Conservation (phyloP, 108 stramenopile species). For the Asterionellopsis glacialis region DNA sequence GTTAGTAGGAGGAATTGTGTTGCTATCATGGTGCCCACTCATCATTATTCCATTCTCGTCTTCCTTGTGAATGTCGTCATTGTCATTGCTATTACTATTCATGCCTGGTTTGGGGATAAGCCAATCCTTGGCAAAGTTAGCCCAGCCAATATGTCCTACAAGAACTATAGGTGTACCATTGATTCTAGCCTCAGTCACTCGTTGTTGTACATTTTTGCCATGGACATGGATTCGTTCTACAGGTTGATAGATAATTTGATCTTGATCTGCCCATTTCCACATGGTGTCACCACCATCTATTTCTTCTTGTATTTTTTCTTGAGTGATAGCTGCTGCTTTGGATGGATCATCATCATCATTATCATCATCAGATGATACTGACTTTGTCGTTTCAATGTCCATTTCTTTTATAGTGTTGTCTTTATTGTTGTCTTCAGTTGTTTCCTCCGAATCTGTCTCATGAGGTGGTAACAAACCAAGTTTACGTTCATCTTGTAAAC, state of each 20-base stretch:
- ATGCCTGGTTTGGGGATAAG: conserved; percentile 14
- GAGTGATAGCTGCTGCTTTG: no score
- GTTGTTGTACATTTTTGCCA: conserved; percentile 25
- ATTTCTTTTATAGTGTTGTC: no score
- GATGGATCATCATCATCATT: no score
- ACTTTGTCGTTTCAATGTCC: not conserved
- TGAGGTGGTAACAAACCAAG: no score
- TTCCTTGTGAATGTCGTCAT: not conserved
- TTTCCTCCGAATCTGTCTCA: not conserved
- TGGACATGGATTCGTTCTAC: conserved; percentile 60
- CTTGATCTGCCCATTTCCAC: conserved; percentile 40
- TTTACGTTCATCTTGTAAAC: conserved; percentile 6
- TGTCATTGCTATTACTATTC: conserved; percentile 5
- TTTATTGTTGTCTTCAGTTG: not conserved
- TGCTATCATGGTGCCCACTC: no score
- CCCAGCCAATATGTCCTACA: conserved; percentile 69
- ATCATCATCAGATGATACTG: no score
- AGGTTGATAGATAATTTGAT: conserved; percentile 39
- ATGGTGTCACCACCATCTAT: not conserved
- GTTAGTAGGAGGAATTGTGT: no score
- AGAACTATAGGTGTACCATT: conserved; percentile 70
- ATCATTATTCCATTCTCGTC: no score
- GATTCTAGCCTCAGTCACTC: conserved; percentile 53
- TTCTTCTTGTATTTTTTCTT: not conserved
- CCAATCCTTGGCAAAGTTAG: conserved; percentile 72